phyloP scores from a whole-genome alignment of 164 flowering plant genomes.

The Aristolochia fimbriata region DNA sequence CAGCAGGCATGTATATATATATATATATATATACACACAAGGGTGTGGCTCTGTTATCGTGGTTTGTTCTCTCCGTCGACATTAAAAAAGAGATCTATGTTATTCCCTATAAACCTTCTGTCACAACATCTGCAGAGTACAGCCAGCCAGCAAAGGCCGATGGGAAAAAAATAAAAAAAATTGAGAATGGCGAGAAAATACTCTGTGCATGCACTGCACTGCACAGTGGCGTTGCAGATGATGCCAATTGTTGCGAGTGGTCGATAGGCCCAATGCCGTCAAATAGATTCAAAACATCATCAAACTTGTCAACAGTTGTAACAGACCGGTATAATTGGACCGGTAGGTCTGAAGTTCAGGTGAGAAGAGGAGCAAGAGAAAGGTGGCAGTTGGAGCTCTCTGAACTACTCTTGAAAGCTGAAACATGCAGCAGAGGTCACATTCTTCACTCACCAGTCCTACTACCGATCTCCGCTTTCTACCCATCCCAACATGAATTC shows the following conservation, averaged over 20 bases:
- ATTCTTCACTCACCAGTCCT: not conserved
- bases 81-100: too few species aligned
- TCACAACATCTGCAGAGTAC: too few species aligned
- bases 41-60: not conserved
- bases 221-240: too few species aligned
- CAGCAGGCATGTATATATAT: not conserved
- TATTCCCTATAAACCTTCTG: too few species aligned
- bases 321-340: not conserved
- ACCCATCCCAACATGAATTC: conserved; percentile 2
- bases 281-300: not conserved
- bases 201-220: too few species aligned
- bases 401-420: not conserved
- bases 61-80: not conserved
- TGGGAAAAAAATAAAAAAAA: too few species aligned
- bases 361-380: not conserved
- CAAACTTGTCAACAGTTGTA: not conserved
- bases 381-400: conserved; percentile 1
- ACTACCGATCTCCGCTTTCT: not conserved
- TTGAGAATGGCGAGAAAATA: too few species aligned
- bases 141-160: too few species aligned
- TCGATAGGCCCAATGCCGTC: conserved; percentile 2
- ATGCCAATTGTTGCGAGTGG: not conserved
- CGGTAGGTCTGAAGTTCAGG: conserved; percentile 7
- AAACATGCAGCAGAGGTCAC: not conserved
- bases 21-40: not conserved